Conservation (phyloP, 106 monocot genomes). For the Xerophyta viscosa region DNA sequence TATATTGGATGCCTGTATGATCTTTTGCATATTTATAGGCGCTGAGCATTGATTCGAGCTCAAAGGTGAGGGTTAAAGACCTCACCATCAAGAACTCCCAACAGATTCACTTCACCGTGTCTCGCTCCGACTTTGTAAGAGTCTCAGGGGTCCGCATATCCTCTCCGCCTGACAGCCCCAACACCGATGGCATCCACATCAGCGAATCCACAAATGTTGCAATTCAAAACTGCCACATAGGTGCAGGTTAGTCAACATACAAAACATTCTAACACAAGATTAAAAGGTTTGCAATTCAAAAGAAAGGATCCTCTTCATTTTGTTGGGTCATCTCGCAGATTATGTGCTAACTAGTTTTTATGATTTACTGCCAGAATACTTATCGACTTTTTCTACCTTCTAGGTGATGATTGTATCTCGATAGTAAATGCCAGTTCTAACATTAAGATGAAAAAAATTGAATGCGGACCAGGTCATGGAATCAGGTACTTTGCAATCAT, state of each 20-base stretch:
- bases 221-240: conserved; percentile 59
- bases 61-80: conserved; percentile 40
- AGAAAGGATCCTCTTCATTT: too few relatives aligned
- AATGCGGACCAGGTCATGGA: conserved; percentile 97
- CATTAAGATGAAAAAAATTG: conserved; percentile 90
- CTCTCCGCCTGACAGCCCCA: conserved; percentile 73
- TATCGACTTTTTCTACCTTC: not conserved
- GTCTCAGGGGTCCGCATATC: conserved; percentile 36
- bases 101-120: conserved; percentile 79
- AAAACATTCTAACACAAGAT: too few relatives aligned
- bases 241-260: conserved; percentile 45
- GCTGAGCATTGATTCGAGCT: conserved; percentile 71
- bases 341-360: too few relatives aligned
- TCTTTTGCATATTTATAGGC: conserved; percentile 28
- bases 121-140: conserved; percentile 29
- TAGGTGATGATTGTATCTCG: conserved; percentile 95
- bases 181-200: conserved; percentile 95
- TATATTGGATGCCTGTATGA: not conserved
- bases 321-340: too few relatives aligned
- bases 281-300: too few relatives aligned
- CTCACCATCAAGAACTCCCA: conserved; percentile 70
- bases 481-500: too few relatives aligned
- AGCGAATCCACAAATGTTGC: conserved; percentile 46
- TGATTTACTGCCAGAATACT: too few relatives aligned
- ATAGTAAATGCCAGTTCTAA: conserved; percentile 78